Percentiles rank a stretch among this genome's conserved stretches.
These are phyloP conservation scores for Erodium texanum DNA, from an alignment of 441 rosid genomes.

Conservation along the genomic window DNA sequence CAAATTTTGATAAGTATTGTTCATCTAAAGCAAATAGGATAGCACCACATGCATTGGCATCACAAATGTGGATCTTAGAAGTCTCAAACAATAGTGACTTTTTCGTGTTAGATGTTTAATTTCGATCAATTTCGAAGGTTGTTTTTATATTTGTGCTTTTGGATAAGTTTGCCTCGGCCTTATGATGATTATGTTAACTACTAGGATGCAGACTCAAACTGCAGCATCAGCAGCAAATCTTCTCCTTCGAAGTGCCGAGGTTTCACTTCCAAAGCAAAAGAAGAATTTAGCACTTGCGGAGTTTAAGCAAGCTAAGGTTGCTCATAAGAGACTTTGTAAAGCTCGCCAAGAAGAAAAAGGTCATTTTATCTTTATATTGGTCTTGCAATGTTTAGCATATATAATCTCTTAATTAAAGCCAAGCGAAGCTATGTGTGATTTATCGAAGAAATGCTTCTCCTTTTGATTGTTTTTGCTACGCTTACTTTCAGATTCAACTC, in stretches of 20 bases:
- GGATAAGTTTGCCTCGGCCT: neutral
- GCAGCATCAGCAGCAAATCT: constrained; percentile 61
- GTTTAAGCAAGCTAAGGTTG: constrained; percentile 71
- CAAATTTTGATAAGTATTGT: neutral
- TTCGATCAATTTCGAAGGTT: no score
- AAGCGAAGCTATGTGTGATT: neutral
- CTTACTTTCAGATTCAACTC: constrained; percentile 34
- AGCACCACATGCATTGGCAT: neutral
- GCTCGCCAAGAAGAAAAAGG: constrained; percentile 33
- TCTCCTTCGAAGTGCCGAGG: constrained; percentile 62
- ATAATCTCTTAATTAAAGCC: no score
- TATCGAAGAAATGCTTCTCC: neutral
- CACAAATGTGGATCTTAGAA: no score
- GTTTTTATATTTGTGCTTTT: neutral
- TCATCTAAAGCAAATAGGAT: neutral
- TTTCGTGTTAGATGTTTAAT: no score
- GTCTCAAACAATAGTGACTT: no score
- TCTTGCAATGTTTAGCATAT: no score
- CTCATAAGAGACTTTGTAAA: constrained; percentile 47
- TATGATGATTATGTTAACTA: neutral
- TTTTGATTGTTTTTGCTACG: neutral
- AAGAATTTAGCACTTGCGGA: constrained; percentile 52
- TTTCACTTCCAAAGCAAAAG: constrained; percentile 77
- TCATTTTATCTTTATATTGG: constrained; percentile 2
- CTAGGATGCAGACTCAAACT: constrained; percentile 55